phyloP scores from a whole-genome alignment of 1,139 yeast species.

The Diutina scorzettiae region DNA sequence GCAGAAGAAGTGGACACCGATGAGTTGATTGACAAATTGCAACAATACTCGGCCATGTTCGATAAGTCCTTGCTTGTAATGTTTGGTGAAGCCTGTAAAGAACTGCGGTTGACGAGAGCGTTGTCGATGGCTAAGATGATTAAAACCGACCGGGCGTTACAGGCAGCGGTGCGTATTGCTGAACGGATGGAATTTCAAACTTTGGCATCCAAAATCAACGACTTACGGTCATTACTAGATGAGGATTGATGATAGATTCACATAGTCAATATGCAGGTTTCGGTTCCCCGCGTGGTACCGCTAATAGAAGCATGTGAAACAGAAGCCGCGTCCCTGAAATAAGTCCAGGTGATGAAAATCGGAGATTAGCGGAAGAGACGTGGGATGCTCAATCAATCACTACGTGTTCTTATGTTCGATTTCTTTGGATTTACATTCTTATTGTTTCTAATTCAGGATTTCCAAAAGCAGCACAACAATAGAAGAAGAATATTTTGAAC shows the following conservation, averaged over 20 bases:
- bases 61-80: slow-evolving; percentile 69
- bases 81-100: slow-evolving; percentile 68
- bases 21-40: slow-evolving; percentile 33
- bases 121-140: slow-evolving; percentile 58
- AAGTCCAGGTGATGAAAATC: too few species aligned
- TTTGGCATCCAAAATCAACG: slow-evolving; percentile 57
- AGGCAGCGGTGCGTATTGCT: slow-evolving; percentile 77
- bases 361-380: too few species aligned
- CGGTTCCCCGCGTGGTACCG: too few species aligned
- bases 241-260: slow-evolving; percentile 5
- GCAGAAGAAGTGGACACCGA: slow-evolving; percentile 22
- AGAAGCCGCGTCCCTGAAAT: too few species aligned
- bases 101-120: slow-evolving; percentile 54
- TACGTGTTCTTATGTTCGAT: too few species aligned
- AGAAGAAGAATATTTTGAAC: too few species aligned
- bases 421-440: too few species aligned
- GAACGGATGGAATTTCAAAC: slow-evolving; percentile 59
- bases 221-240: slow-evolving; percentile 40
- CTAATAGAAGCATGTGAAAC: too few species aligned
- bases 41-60: slow-evolving; percentile 38
- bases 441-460: too few species aligned
- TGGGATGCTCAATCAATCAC: too few species aligned
- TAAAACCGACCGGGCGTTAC: slow-evolving; percentile 65
- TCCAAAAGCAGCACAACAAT: too few species aligned
- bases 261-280: too few species aligned